These are phyloP conservation scores for Trichoderma sp. DNA, from an alignment of 2,329 filamentous ascomycete species.

Conservation along the genomic window DNA sequence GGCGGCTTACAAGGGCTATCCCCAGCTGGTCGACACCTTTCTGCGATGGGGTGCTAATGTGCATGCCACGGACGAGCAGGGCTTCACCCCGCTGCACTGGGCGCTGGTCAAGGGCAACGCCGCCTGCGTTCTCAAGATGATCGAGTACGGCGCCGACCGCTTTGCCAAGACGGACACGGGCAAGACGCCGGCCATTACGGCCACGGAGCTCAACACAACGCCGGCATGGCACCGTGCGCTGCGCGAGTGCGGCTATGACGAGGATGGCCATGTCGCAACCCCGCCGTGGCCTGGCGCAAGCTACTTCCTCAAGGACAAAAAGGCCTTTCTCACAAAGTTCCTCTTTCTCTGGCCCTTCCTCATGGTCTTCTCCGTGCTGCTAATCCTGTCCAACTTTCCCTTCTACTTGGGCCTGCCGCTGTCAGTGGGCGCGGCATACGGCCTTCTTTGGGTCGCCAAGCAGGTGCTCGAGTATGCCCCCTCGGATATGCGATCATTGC, in stretches of 20 bases:
- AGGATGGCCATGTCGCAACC: constrained; percentile 70
- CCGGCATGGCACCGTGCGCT: constrained; percentile 81
- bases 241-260: constrained; percentile 79
- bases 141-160: constrained; percentile 93
- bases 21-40: constrained; percentile 87
- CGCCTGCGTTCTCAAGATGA: constrained; percentile 85
- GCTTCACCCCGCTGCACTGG: constrained; percentile 95
- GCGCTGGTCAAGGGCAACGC: constrained; percentile 90
- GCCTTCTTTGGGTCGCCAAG: constrained; percentile 74
- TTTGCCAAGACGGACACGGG: constrained; percentile 87
- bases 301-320: constrained; percentile 73
- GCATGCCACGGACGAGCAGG: constrained; percentile 85
- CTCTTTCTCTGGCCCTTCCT: constrained; percentile 88
- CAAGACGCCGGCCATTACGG: constrained; percentile 85
- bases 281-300: constrained; percentile 73
- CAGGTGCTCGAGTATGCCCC: constrained; percentile 81
- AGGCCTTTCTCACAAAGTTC: constrained; percentile 77
- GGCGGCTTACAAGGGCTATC: constrained; percentile 97
- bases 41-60: constrained; percentile 95
- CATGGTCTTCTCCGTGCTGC: constrained; percentile 70
- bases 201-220: constrained; percentile 84
- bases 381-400: constrained; percentile 71
- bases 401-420: constrained; percentile 77
- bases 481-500: constrained; percentile 83
- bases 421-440: constrained; percentile 64